Conservation (phyloP, 768 basidiomycete genomes). For the Hortiboletus campestris region DNA sequence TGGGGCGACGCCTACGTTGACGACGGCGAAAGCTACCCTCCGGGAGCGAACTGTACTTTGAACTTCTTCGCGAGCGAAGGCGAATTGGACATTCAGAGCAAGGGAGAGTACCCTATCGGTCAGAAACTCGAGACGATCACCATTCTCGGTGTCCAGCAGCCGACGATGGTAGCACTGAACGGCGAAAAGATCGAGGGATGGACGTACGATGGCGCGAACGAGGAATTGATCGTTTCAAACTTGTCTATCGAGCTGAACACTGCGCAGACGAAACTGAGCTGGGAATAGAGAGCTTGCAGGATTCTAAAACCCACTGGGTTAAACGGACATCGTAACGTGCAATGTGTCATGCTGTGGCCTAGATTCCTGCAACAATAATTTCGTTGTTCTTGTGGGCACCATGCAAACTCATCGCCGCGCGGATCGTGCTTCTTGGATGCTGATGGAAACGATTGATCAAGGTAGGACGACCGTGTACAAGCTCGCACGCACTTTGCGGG, state of each 20-base stretch:
- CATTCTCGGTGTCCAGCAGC: conserved; percentile 54
- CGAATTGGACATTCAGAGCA: conserved; percentile 37
- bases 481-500: no score
- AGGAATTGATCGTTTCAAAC: conserved; percentile 41
- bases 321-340: neutral
- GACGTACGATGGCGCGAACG: conserved; percentile 38
- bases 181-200: conserved; percentile 35
- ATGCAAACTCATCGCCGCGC: no score
- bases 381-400: no score
- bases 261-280: conserved; percentile 31
- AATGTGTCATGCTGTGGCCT: no score
- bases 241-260: conserved; percentile 45
- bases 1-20: conserved; percentile 65
- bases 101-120: conserved; percentile 32
- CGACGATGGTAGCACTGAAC: conserved; percentile 40
- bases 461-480: no score
- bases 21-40: conserved; percentile 62
- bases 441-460: no score
- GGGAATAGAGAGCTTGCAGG: conserved; percentile 24
- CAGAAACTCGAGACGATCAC: conserved; percentile 53
- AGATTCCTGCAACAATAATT: no score
- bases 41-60: conserved; percentile 50
- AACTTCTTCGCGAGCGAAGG: conserved; percentile 39
- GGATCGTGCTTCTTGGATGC: no score
- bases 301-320: neutral